These are phyloP conservation scores for Eucalyptus marginata DNA, from an alignment of 345 rosid genomes.

Conservation along the genomic window DNA sequence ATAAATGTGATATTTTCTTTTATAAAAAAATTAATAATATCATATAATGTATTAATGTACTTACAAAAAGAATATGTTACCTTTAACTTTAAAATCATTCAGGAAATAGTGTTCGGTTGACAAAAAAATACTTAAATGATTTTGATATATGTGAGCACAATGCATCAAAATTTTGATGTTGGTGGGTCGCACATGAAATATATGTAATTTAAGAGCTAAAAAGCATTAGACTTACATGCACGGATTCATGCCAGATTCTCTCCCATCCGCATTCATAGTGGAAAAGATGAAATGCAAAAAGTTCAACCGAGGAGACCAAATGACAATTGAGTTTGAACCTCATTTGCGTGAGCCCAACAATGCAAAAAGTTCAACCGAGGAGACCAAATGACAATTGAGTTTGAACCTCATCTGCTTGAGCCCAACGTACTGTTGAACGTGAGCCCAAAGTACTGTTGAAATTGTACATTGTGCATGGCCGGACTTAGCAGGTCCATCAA, in stretches of 20 bases:
- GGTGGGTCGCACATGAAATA: background rate
- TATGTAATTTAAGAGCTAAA: background rate
- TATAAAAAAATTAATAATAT: background rate
- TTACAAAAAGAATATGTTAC: too few relatives aligned
- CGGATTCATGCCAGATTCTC: background rate
- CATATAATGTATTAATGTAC: too few relatives aligned
- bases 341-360: too few relatives aligned
- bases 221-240: background rate
- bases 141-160: background rate
- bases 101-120: background rate
- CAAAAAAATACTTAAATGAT: background rate
- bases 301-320: too few relatives aligned
- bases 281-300: too few relatives aligned
- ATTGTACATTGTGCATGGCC: too few relatives aligned
- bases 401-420: too few relatives aligned
- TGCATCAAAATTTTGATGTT: background rate
- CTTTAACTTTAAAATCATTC: too few relatives aligned
- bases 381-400: background rate
- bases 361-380: background rate
- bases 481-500: too few relatives aligned
- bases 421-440: too few relatives aligned
- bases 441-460: too few relatives aligned
- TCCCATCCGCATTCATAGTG: background rate
- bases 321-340: too few relatives aligned
- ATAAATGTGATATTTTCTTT: background rate